phyloP scores from a whole-genome alignment of 2,329 filamentous ascomycete genomes.

The Ambrosiella cleistominuta region DNA sequence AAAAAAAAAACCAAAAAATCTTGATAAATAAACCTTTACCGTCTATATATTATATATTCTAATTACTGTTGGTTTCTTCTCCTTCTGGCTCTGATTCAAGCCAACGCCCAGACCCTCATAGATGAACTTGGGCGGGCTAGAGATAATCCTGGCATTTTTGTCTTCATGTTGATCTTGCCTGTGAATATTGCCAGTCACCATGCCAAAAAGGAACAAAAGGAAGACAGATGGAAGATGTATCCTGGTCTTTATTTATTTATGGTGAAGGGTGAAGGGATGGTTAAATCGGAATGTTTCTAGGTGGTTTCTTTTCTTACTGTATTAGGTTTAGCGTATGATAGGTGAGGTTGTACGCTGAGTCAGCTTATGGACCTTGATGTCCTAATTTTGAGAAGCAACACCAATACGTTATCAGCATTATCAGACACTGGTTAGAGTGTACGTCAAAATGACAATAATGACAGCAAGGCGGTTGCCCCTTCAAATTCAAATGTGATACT shows the following conservation, averaged over 20 bases:
- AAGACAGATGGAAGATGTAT: background rate
- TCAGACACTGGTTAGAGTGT: too few species aligned
- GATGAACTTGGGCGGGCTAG: background rate
- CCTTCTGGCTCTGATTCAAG: too few species aligned
- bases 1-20: too few species aligned
- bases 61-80: too few species aligned
- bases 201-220: background rate
- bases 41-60: too few species aligned
- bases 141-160: background rate
- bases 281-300: background rate
- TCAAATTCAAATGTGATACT: too few species aligned
- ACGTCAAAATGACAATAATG: too few species aligned
- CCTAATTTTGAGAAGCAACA: background rate
- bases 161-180: conserved; percentile 8
- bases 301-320: background rate
- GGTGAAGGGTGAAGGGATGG: background rate
- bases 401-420: too few species aligned
- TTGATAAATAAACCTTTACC: too few species aligned
- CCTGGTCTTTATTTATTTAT: background rate
- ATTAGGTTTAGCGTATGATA: background rate
- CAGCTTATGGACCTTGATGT: background rate
- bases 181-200: conserved; percentile 7
- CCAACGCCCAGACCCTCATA: background rate
- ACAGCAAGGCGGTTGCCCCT: too few species aligned
- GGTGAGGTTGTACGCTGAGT: background rate